Conservation (phyloP, 176 grass and related monocot genomes). For the Oryza brachyantha region DNA sequence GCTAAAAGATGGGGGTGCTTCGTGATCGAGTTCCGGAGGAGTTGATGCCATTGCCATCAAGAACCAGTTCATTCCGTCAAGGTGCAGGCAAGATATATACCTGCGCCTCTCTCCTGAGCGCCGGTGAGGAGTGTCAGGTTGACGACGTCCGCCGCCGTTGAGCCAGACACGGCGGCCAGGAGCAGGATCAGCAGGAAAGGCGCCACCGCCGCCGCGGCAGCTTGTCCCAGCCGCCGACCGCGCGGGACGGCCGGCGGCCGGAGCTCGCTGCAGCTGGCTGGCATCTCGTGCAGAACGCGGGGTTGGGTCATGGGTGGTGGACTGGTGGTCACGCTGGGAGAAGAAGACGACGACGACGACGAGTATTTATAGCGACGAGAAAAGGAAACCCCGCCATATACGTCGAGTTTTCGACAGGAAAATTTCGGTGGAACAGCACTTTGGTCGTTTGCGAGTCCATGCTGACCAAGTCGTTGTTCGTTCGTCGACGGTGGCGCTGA, state of each 20-base stretch:
- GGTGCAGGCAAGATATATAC: neutral
- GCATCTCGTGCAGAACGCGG: neutral
- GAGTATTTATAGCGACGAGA: neutral
- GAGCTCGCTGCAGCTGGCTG: too few relatives aligned
- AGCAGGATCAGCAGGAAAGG: neutral
- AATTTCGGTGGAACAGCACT: neutral
- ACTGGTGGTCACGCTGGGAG: neutral
- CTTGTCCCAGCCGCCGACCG: too few relatives aligned
- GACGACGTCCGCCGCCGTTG: slow-evolving; percentile 3
- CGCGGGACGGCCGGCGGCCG: too few relatives aligned
- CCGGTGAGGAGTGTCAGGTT: slow-evolving; percentile 40
- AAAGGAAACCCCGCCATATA: neutral
- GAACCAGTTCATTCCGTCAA: too few relatives aligned
- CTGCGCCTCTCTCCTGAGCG: slow-evolving; percentile 41
- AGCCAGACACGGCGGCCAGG: neutral
- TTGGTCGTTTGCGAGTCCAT: too few relatives aligned
- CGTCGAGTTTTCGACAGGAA: neutral
- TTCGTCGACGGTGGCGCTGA: neutral
- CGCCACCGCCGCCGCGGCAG: too few relatives aligned
- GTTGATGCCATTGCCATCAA: neutral
- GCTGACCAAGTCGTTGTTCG: neutral
- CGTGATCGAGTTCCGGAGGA: neutral
- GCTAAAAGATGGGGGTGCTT: too few relatives aligned
- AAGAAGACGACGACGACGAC: neutral
- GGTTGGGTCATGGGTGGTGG: neutral